phyloP scores from a whole-genome alignment of 306 rosid genomes.

The Comarum palustre region DNA sequence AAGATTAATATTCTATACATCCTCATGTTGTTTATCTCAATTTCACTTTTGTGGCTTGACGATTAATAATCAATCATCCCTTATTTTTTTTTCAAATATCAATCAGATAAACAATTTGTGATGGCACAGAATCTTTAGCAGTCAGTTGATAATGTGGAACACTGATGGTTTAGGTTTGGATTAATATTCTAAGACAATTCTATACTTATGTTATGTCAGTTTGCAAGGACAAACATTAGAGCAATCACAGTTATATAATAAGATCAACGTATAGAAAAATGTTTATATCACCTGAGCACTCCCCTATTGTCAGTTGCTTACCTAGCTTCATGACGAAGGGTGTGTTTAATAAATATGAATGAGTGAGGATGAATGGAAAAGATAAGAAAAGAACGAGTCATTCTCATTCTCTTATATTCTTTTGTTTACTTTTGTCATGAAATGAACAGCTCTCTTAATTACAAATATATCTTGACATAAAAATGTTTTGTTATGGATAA shows the following conservation, averaged over 20 bases:
- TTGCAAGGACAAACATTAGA: slow-evolving; percentile 22
- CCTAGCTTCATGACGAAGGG: slow-evolving; percentile 26
- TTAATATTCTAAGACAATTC: slow-evolving; percentile 36
- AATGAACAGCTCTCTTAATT: no score
- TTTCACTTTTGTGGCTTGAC: no score
- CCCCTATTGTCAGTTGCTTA: slow-evolving; percentile 19
- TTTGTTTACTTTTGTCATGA: no score
- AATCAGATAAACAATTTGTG: slow-evolving; percentile 37
- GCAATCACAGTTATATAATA: slow-evolving; percentile 29
- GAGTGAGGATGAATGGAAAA: no score
- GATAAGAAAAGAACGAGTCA: no score
- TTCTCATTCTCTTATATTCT: no score
- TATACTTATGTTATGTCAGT: slow-evolving; percentile 40
- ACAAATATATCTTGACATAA: no score
- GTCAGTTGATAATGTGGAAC: slow-evolving; percentile 48
- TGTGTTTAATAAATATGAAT: no score
- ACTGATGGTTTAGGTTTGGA: slow-evolving; percentile 38
- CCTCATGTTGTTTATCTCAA: no score
- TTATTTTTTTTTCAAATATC: slow-evolving; percentile 8
- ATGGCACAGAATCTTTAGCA: slow-evolving; percentile 62
- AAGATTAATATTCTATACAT: no score
- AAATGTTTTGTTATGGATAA: no score
- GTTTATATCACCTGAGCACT: slow-evolving; percentile 21
- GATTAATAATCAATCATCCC: no score
- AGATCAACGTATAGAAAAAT: slow-evolving; percentile 19